A percentile compares a stretch with the other conserved stretches of the same genome.
These are phyloP conservation scores for Leccinum pellstonianum DNA, from an alignment of 768 basidiomycete genomes.

Conservation along the genomic window DNA sequence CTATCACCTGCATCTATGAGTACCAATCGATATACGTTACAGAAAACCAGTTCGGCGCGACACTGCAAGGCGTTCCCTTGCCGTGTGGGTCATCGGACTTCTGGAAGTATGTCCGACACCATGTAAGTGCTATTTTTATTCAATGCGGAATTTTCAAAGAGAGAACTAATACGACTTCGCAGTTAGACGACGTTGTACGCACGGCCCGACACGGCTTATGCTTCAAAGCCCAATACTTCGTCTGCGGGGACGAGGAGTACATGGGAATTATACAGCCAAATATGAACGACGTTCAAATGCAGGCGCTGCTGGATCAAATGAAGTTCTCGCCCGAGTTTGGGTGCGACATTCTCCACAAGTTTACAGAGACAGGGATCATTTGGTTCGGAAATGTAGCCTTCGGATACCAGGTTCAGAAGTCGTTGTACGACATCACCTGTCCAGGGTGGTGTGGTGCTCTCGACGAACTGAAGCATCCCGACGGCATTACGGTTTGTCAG, in stretches of 20 bases:
- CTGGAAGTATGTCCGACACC: background rate
- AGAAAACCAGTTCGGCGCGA: background rate
- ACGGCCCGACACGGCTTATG: background rate
- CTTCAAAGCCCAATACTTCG: background rate
- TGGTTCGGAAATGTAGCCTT: background rate
- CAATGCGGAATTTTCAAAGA: background rate
- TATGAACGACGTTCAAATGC: background rate
- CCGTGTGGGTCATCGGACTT: background rate
- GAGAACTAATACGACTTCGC: background rate
- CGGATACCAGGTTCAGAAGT: background rate
- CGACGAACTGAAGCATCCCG: background rate
- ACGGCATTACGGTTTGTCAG: background rate
- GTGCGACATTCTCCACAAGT: background rate
- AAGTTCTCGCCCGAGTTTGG: background rate
- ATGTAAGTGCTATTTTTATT: background rate
- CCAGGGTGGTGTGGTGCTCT: background rate
- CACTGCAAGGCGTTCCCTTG: background rate
- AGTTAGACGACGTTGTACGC: background rate
- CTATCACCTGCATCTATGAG: background rate
- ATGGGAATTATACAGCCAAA: background rate
- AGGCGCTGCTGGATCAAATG: background rate
- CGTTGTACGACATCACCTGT: background rate
- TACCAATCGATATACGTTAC: background rate
- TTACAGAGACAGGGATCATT: background rate
- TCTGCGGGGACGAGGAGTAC: background rate